Base-by-base conservation (phyloP, 768 basidiomycete genomes). In the Mycena chlorophos region DNA sequence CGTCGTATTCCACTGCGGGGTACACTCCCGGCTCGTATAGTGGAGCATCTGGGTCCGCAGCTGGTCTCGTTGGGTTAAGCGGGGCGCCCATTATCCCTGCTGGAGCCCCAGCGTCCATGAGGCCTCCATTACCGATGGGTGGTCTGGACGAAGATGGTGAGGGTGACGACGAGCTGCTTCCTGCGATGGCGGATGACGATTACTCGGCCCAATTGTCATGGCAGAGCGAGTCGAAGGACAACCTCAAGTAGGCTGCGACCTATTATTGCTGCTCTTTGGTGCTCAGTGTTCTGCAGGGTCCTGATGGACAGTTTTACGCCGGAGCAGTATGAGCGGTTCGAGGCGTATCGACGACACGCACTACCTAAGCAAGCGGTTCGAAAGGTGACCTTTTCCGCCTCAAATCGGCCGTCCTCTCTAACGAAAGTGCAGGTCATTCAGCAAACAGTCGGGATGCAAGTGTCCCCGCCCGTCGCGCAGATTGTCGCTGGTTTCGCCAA, bases 401-500 rank as follows among this genome's bases (percentile, higher is more conserved):
- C 2, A 20, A 27, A n/a, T 20, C 40, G 47, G 17, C n/a, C n/a
- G n/a, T n/a, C n/a, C n/a, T n/a, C n/a, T 19, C n/a, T 48, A 31
- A 29, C 26, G 2, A 4, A 47, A 13, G 28, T 28, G 22, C 57
- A 94, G 91, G 84, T 93, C 28, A 89, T 96, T 58, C 91, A 92
- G 65, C 89, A 92, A 69, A 81, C 83, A 1, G 75, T 86, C 0
- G 87, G 87, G 16, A 87, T 91, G 55, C 89, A 92, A 63, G 89
- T 91, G 5, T 91, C 91, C 3, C 86, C 87, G 63, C 89, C 91
- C 3, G 89, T 95, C 4, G 88, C 93, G 1, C 92, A 94, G 59
- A 84, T 94, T 40, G 88, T 95, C 2, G 91, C 92, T 4, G 94
- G 94, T 57, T 89, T 96, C 54, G 81, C 83, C 14, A 96, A 95